Evolutionary conservation across 1,139 yeast species (phyloP), one percentile per base, ranked within the genome.

Genomic region (Taphrina betulina): DNA sequence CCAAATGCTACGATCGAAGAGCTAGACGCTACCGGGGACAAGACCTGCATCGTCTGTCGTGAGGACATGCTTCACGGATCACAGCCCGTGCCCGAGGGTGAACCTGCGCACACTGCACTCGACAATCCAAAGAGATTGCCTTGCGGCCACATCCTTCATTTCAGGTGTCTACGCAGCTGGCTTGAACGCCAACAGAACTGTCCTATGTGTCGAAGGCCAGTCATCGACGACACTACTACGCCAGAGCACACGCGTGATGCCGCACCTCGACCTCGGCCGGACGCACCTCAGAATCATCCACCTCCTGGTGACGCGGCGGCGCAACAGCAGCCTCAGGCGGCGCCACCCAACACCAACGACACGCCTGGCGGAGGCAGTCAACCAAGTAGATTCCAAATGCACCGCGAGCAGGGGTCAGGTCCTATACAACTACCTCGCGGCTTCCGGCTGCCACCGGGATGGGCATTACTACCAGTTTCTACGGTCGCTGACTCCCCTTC

Each of bases 111-210:
- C 20, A 42, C 66, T 1, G 62, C 64, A 38, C 76, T 90, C 59
- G 72, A 75, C 57, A 75, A 72, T 44, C 95, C 97, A 1, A 88
- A 88, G 68, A 84, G 78, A 65, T 74, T 92, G 56, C 75, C 75
- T 1, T 92, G 99, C 72, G 85, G 86, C 17, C 99, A 92, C 69
- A 83, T 88, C 57, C 75, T 92, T 60, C 99, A 92, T 68, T 74
- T 85, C 72, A 92, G 95, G 2, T 92, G 98, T 69, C 76, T 92
- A 61, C 85, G 86, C 66, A 85, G 86, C 63, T 92, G 99, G 99
- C 74, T 92, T 63, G 95, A 87, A 66, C 77, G 95, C 62, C 87
- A 96, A 0, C 94, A 85, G 64, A 79, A 81, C 26, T 92, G 99
- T 71, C 98, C 99, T 0, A 45, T 55, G 19, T 58, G 61, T 69